Conservation (phyloP, 2,329 filamentous ascomycete genomes). For the Aspergillus cejpii region DNA sequence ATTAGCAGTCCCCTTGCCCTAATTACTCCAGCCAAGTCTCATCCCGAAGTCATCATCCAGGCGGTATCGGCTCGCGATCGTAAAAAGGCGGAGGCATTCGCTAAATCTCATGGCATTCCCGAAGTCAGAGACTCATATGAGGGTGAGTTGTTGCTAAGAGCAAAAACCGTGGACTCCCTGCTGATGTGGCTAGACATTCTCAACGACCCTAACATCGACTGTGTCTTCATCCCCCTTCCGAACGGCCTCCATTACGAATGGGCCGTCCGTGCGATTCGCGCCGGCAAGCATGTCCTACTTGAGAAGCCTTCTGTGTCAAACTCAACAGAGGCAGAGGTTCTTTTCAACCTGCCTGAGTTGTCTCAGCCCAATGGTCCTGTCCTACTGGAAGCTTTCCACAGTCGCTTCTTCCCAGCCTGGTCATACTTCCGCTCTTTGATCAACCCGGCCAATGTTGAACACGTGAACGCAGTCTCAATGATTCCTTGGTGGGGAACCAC, state of each 20-base stretch:
- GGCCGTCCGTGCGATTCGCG: slow-evolving; percentile 43
- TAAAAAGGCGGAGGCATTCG: slow-evolving; percentile 44
- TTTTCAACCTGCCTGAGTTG: slow-evolving; percentile 36
- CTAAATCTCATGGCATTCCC: slow-evolving; percentile 47
- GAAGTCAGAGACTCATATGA: slow-evolving; percentile 47
- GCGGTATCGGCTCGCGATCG: slow-evolving; percentile 49
- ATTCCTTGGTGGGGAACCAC: slow-evolving; percentile 28
- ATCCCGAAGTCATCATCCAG: slow-evolving; percentile 49
- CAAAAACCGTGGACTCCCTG: too few species aligned
- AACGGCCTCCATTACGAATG: slow-evolving; percentile 38
- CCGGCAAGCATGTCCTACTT: slow-evolving; percentile 50
- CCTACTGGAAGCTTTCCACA: slow-evolving; percentile 49
- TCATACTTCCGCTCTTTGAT: slow-evolving; percentile 37
- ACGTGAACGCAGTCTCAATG: slow-evolving; percentile 27
- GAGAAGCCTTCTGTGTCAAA: slow-evolving; percentile 48
- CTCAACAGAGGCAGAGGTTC: slow-evolving; percentile 36
- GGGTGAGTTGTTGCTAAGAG: slow-evolving; percentile 40
- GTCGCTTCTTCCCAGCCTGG: slow-evolving; percentile 45
- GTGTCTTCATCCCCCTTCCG: slow-evolving; percentile 46
- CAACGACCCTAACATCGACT: slow-evolving; percentile 33
- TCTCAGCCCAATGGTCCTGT: slow-evolving; percentile 34
- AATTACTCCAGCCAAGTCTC: slow-evolving; percentile 45
- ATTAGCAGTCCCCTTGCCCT: slow-evolving; percentile 14
- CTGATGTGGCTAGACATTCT: slow-evolving; percentile 9
- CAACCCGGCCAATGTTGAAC: slow-evolving; percentile 34